Conservation (phyloP, 306 rosid genomes). For the Cucumis cinereus region DNA sequence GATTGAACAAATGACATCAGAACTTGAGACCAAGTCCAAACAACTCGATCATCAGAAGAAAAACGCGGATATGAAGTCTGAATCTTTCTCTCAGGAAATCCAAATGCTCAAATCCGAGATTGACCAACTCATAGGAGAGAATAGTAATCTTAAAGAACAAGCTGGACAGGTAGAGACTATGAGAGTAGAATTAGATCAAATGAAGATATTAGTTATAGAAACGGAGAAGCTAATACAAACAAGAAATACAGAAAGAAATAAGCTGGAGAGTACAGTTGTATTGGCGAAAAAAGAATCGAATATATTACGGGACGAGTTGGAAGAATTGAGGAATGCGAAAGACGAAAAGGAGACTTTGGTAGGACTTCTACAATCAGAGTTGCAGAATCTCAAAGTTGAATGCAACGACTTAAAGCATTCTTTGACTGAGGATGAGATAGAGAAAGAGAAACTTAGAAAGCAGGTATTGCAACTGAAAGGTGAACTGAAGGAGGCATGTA, state of each 20-base stretch:
- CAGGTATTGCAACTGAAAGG: slow-evolving; percentile 49
- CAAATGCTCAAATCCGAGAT: slow-evolving; percentile 40
- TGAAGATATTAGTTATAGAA: slow-evolving; percentile 42
- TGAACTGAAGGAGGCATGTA: slow-evolving; percentile 49
- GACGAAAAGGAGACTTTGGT: slow-evolving; percentile 44
- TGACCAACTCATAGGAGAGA: slow-evolving; percentile 34
- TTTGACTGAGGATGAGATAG: slow-evolving; percentile 48
- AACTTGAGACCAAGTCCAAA: slow-evolving; percentile 46
- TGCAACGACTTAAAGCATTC: slow-evolving; percentile 39
- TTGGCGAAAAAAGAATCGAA: slow-evolving; percentile 46
- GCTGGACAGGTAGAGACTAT: slow-evolving; percentile 32
- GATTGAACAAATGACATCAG: slow-evolving; percentile 37
- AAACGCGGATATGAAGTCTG: slow-evolving; percentile 27
- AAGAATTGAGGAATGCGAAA: slow-evolving; percentile 23
- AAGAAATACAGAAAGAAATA: slow-evolving; percentile 42
- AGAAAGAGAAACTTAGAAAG: slow-evolving; percentile 56
- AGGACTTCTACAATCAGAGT: slow-evolving; percentile 34
- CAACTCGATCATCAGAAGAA: slow-evolving; percentile 42
- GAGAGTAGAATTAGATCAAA: slow-evolving; percentile 34
- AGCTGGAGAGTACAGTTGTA: slow-evolving; percentile 33
- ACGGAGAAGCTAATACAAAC: slow-evolving; percentile 31
- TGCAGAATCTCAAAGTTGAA: slow-evolving; percentile 45
- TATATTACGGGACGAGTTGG: slow-evolving; percentile 31
- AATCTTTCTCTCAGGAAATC: slow-evolving; percentile 41
- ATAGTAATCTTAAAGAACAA: slow-evolving; percentile 24